These are phyloP conservation scores for Daldinia childiae DNA, from an alignment of 495 filamentous ascomycete genomes.

Conservation along the genomic window DNA sequence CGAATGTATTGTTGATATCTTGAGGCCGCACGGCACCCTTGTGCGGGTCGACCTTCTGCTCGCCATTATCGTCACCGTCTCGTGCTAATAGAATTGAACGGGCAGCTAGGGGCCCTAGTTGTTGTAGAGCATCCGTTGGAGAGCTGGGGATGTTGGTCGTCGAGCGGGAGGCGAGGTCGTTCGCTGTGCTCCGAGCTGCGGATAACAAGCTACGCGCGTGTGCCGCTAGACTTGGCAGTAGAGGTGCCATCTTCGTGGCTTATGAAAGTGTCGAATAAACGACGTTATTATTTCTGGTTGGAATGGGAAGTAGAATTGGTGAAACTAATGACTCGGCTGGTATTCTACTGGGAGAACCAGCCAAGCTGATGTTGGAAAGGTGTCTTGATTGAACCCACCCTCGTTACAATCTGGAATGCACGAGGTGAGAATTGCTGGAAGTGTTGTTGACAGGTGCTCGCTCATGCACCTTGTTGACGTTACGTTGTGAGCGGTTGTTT, in stretches of 20 bases:
- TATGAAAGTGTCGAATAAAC: conserved; percentile 19
- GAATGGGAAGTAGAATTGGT: conserved; percentile 12
- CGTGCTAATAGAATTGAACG: conserved; percentile 52
- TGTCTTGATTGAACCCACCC: conserved; percentile 15
- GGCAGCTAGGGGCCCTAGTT: conserved; percentile 55
- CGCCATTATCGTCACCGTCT: conserved; percentile 32
- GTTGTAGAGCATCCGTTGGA: conserved; percentile 15
- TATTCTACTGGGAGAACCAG: conserved; percentile 43
- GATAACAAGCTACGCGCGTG: conserved; percentile 43
- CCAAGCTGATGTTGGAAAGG: conserved; percentile 22
- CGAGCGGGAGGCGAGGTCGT: conserved; percentile 27
- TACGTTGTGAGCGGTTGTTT: conserved; percentile 15
- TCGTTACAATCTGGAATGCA: conserved; percentile 17
- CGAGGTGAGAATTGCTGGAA: conserved; percentile 23
- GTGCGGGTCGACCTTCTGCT: conserved; percentile 44
- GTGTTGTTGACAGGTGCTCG: conserved; percentile 8
- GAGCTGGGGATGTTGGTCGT: conserved; percentile 14
- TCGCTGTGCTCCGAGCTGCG: conserved; percentile 30
- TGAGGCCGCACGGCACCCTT: conserved; percentile 67
- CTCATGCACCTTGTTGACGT: conserved; percentile 23
- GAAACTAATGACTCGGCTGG: conserved; percentile 22
- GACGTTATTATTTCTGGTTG: background rate
- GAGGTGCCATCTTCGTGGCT: conserved; percentile 39
- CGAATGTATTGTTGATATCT: conserved; percentile 83
- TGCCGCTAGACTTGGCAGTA: conserved; percentile 40